These are phyloP conservation scores for Geosmithia putterillii DNA, from an alignment of 2,329 filamentous ascomycete genomes.

Conservation along the genomic window DNA sequence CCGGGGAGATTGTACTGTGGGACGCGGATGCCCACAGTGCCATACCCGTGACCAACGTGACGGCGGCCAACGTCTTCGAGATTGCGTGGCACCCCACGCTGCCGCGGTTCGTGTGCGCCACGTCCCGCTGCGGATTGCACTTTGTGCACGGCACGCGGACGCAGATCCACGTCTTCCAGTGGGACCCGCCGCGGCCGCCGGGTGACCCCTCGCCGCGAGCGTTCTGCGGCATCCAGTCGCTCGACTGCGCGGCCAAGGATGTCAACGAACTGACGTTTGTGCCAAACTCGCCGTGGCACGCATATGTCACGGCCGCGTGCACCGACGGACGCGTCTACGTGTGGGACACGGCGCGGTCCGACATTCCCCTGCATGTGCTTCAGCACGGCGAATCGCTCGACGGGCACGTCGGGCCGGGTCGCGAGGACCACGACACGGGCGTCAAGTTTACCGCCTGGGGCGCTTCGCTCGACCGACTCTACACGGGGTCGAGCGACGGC, in stretches of 20 bases:
- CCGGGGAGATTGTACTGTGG: conserved; percentile 50
- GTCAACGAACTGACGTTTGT: conserved; percentile 51
- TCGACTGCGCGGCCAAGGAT: conserved; percentile 47
- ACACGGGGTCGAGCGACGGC: conserved; percentile 52
- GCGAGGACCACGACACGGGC: conserved; percentile 45
- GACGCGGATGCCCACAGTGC: conserved; percentile 30
- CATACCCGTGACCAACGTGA: conserved; percentile 35
- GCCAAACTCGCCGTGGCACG: conserved; percentile 36
- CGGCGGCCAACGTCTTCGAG: conserved; percentile 51
- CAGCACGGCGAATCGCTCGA: conserved; percentile 34
- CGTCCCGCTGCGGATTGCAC: conserved; percentile 35
- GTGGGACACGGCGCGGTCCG: conserved; percentile 47
- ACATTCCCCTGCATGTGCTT: conserved; percentile 42
- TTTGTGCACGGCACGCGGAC: conserved; percentile 33
- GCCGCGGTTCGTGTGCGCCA: conserved; percentile 42
- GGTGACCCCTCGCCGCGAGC: conserved; percentile 12
- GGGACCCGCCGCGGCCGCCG: conserved; percentile 6
- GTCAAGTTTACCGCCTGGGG: conserved; percentile 55
- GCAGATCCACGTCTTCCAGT: conserved; percentile 43
- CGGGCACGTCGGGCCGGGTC: conserved; percentile 23
- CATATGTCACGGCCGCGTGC: conserved; percentile 48
- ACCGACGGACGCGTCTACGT: conserved; percentile 51
- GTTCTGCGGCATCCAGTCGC: conserved; percentile 33
- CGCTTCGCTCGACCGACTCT: conserved; percentile 41
- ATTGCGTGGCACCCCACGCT: conserved; percentile 48